These are phyloP conservation scores for Ascochyta fabae DNA, from an alignment of 2,329 filamentous ascomycete genomes.

Conservation along the genomic window DNA sequence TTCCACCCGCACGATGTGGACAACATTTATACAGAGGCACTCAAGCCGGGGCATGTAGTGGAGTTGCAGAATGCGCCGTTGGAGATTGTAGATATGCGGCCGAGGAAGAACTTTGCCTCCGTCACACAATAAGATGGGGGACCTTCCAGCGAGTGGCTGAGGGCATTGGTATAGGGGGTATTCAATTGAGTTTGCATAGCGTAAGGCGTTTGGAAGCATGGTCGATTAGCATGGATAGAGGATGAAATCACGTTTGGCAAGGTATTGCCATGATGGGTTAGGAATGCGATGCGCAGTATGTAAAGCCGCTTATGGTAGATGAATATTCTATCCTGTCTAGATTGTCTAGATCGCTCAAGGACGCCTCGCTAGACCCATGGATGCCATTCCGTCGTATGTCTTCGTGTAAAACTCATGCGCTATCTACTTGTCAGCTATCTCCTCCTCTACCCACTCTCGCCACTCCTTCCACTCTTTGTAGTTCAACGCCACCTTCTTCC, in stretches of 20 bases:
- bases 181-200: background rate
- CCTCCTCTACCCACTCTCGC: conserved; percentile 70
- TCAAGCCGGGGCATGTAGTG: conserved; percentile 64
- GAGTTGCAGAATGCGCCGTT: conserved; percentile 64
- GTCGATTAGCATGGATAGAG: too few relatives aligned
- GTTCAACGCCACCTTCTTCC: conserved; percentile 73
- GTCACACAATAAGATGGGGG: too few relatives aligned
- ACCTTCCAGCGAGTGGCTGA: background rate
- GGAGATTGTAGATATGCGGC: conserved; percentile 68
- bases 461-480: conserved; percentile 81
- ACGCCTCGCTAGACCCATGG: conserved; percentile 4
- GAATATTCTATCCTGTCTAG: conserved; percentile 6
- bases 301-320: too few relatives aligned
- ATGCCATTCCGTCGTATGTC: background rate
- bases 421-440: conserved; percentile 3
- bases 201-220: background rate
- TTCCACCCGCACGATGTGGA: conserved; percentile 80
- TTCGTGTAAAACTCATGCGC: background rate
- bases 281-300: too few relatives aligned
- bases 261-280: too few relatives aligned
- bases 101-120: conserved; percentile 30
- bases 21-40: conserved; percentile 79
- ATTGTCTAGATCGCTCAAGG: background rate
- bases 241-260: too few relatives aligned
- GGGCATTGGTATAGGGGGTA: background rate